These are phyloP conservation scores for Talaromyces albobiverticillius DNA, from an alignment of 2,329 filamentous ascomycete species.

Conservation along the genomic window DNA sequence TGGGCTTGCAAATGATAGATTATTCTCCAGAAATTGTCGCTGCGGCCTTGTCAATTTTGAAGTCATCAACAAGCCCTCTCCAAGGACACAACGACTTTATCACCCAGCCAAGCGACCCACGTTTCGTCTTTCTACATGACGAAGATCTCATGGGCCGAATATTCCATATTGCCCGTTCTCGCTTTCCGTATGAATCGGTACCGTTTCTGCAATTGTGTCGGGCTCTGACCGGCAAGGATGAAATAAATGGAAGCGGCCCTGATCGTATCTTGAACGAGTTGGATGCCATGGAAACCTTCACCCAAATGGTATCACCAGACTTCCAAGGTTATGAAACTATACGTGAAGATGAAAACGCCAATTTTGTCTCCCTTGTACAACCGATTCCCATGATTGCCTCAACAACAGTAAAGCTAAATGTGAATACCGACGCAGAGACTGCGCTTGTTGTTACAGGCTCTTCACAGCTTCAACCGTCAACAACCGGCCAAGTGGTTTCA, in stretches of 20 bases:
- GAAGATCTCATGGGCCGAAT: conserved; percentile 55
- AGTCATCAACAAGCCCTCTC: conserved; percentile 33
- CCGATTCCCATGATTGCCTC: conserved; percentile 52
- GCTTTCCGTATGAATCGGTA: conserved; percentile 81
- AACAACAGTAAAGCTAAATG: conserved; percentile 23
- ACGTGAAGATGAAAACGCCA: conserved; percentile 81
- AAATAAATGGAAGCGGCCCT: conserved; percentile 47
- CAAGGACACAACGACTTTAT: conserved; percentile 19
- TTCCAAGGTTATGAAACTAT: conserved; percentile 75
- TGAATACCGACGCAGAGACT: conserved; percentile 24
- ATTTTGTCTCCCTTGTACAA: conserved; percentile 65
- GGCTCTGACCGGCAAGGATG: conserved; percentile 54
- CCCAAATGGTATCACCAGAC: conserved; percentile 67
- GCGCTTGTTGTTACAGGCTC: conserved; percentile 34
- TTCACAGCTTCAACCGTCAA: conserved; percentile 36
- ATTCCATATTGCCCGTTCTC: conserved; percentile 66
- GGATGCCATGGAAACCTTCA: conserved; percentile 69
- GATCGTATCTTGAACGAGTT: conserved; percentile 61
- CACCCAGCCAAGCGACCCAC: conserved; percentile 34
- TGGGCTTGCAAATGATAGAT: conserved; percentile 63
- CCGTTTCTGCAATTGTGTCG: conserved; percentile 74
- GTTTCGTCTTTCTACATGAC: conserved; percentile 57
- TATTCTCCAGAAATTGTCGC: conserved; percentile 71
- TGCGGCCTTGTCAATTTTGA: conserved; percentile 64
- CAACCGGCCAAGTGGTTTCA: conserved; percentile 63